Conservation (phyloP, 352 stramenopile genomes). For the Phytophthora vignae region DNA sequence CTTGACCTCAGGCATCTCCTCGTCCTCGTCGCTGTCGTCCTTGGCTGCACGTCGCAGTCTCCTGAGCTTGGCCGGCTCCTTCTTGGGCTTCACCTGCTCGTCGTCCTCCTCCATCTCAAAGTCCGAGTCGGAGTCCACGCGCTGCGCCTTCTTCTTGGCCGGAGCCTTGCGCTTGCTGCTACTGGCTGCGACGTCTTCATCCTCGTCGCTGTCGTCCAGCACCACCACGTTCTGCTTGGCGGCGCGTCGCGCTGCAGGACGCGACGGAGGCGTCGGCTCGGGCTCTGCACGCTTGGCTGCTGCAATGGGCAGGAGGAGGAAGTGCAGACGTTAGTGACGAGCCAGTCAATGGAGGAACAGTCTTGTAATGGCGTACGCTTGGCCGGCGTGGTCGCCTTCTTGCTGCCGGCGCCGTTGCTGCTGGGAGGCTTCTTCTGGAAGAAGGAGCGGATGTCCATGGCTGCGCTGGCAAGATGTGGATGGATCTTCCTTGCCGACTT, state of each 20-base stretch:
- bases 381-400: conserved; percentile 34
- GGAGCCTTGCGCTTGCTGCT: conserved; percentile 32
- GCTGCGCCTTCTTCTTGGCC: conserved; percentile 33
- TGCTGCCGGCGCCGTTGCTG: conserved; percentile 18
- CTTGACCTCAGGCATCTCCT: conserved; percentile 35
- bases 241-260: conserved; percentile 20
- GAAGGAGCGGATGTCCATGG: conserved; percentile 89
- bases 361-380: conserved; percentile 33
- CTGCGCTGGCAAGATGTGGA: conserved; percentile 1
- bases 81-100: conserved; percentile 28
- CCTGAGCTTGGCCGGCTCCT: conserved; percentile 21
- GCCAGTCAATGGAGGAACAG: not conserved
- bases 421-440: conserved; percentile 65
- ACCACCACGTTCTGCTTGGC: conserved; percentile 61
- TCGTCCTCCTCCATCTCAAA: conserved; percentile 46
- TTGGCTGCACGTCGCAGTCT: conserved; percentile 15
- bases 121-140: conserved; percentile 46
- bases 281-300: conserved; percentile 36
- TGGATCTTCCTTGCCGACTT: conserved; percentile 28
- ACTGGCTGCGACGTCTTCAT: conserved; percentile 27
- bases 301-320: not conserved
- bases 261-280: conserved; percentile 39
- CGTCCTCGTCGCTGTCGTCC: conserved; percentile 25
- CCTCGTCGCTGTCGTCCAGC: conserved; percentile 65
- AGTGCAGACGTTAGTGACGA: conserved; percentile 4